Evolutionary conservation across 495 filamentous ascomycete species (phyloP).

Genomic region (Terfezia boudieri): DNA sequence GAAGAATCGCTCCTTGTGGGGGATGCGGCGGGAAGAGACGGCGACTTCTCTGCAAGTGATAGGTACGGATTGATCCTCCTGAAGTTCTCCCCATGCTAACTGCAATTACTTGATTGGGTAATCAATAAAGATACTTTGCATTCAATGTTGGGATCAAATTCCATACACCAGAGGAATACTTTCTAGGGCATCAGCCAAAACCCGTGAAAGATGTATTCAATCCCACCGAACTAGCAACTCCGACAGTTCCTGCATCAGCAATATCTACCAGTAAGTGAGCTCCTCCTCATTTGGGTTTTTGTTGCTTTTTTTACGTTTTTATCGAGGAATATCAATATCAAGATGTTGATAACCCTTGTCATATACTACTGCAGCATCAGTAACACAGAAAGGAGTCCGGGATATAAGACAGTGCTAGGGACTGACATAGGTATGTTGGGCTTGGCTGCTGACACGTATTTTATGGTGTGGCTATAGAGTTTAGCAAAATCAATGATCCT

Average conservation of each 20-base stretch:
- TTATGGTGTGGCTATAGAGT: conserved; percentile 15
- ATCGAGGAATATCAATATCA: no score
- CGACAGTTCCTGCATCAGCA: background rate
- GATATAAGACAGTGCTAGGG: no score
- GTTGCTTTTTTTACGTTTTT: no score
- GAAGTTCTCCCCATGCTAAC: background rate
- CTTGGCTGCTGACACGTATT: no score
- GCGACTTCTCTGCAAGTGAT: conserved; percentile 61
- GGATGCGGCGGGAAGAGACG: conserved; percentile 52
- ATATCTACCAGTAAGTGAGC: no score
- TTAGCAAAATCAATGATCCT: conserved; percentile 38
- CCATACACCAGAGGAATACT: conserved; percentile 78
- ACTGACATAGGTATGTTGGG: no score
- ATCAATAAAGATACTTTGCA: conserved; percentile 42
- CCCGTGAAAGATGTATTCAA: conserved; percentile 49
- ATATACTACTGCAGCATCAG: no score
- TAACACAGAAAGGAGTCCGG: no score
- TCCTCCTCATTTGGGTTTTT: no score
- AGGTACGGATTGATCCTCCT: conserved; percentile 26
- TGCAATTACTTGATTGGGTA: background rate
- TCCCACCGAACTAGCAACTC: conserved; percentile 17
- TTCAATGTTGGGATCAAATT: conserved; percentile 60
- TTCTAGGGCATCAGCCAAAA: conserved; percentile 39
- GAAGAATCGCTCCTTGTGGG: conserved; percentile 63
- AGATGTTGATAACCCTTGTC: no score